Evolutionary conservation across 2,329 filamentous ascomycete genomes (phyloP).

Genomic region (Colletotrichum lentis): DNA sequence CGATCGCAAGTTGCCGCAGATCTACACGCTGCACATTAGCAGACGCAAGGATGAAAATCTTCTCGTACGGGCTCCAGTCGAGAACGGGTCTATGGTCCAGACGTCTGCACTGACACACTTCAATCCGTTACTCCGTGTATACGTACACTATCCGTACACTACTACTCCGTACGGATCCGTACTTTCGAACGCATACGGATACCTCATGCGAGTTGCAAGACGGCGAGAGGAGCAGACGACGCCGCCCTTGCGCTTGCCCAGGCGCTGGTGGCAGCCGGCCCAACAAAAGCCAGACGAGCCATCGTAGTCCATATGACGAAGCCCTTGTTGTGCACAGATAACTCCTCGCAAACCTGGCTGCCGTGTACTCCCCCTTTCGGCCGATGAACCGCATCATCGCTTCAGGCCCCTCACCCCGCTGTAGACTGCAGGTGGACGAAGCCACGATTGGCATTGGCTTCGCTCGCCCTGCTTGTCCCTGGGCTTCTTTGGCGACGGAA

Average conservation of each 20-base stretch:
- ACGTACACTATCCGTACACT: neutral
- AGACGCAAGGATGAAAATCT: slow-evolving; percentile 38
- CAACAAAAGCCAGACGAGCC: slow-evolving; percentile 28
- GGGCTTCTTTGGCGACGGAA: slow-evolving; percentile 4
- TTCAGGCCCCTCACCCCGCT: slow-evolving; percentile 13
- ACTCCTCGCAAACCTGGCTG: slow-evolving; percentile 11
- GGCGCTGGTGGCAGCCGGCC: slow-evolving; percentile 19
- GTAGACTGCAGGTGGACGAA: slow-evolving; percentile 30
- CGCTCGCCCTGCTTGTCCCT: neutral
- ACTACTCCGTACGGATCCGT: neutral
- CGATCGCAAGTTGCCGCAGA: slow-evolving; percentile 37
- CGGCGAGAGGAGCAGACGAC: slow-evolving; percentile 7
- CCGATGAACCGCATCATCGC: slow-evolving; percentile 18
- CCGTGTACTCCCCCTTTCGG: neutral
- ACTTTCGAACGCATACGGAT: neutral
- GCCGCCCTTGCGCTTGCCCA: slow-evolving; percentile 22
- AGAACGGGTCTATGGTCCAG: slow-evolving; percentile 20
- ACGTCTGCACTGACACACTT: slow-evolving; percentile 12
- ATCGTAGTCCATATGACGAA: neutral
- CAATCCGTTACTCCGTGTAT: neutral
- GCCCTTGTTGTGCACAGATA: slow-evolving; percentile 3
- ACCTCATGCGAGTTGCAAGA: slow-evolving; percentile 13
- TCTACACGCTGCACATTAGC: slow-evolving; percentile 34
- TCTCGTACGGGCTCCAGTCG: slow-evolving; percentile 35
- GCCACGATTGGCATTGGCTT: slow-evolving; percentile 29